Percentiles rank a stretch among this genome's conserved stretches.
Conservation (phyloP, 306 rosid species). For the Luffa aegyptiaca region DNA sequence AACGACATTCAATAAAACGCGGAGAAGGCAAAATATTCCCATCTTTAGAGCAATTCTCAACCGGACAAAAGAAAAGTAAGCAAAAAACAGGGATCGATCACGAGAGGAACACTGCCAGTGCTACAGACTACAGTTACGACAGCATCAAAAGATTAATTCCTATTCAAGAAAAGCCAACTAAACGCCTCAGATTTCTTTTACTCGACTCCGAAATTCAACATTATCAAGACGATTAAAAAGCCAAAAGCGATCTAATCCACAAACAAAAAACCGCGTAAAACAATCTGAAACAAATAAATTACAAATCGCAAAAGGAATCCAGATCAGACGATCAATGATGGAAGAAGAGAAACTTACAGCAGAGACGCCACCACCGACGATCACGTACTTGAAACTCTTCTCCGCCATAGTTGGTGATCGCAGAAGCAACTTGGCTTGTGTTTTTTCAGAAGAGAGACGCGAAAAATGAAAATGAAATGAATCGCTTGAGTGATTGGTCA, state of each 20-base stretch:
- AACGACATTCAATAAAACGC: neutral
- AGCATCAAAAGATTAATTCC: neutral
- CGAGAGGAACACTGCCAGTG: neutral
- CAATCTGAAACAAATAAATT: neutral
- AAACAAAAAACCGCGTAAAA: neutral
- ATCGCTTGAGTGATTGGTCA: neutral
- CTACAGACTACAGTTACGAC: neutral
- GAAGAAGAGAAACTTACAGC: slow-evolving; percentile 52
- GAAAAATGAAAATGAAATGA: neutral
- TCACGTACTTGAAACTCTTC: slow-evolving; percentile 67
- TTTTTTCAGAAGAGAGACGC: neutral
- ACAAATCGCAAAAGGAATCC: neutral
- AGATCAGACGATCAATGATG: neutral
- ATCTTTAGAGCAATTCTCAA: neutral
- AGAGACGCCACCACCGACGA: slow-evolving; percentile 89
- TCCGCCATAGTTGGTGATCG: slow-evolving; percentile 42
- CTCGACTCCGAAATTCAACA: neutral
- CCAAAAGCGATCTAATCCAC: neutral
- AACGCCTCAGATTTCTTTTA: neutral
- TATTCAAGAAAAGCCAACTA: neutral
- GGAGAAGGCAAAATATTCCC: neutral
- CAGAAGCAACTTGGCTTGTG: neutral
- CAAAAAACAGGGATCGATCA: neutral
- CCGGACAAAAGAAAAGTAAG: neutral
- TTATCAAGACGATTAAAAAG: neutral